These are phyloP conservation scores for Pseudogymnoascus sp. DNA, from an alignment of 2,329 filamentous ascomycete genomes.

Conservation along the genomic window DNA sequence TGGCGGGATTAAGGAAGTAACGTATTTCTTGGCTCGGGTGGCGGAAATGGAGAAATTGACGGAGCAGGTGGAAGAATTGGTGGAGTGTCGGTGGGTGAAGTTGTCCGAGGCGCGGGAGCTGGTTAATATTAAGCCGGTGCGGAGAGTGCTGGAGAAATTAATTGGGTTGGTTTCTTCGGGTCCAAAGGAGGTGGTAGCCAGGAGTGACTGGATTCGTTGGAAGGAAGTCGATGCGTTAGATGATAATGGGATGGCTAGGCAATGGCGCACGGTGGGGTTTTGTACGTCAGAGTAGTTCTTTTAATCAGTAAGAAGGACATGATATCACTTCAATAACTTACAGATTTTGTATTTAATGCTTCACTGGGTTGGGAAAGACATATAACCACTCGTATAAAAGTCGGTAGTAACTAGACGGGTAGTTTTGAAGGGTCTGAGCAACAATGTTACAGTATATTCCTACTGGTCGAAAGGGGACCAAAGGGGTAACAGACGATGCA, in stretches of 20 bases:
- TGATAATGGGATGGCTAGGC: background rate
- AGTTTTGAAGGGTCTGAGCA: background rate
- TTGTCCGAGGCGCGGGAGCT: background rate
- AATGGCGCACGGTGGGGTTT: background rate
- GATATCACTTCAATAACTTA: background rate
- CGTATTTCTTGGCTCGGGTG: background rate
- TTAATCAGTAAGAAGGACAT: background rate
- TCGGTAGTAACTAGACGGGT: background rate
- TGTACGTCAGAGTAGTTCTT: background rate
- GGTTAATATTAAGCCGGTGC: background rate
- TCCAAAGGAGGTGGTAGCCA: background rate
- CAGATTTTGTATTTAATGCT: background rate
- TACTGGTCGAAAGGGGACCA: background rate
- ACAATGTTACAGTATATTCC: background rate
- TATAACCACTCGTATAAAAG: too few relatives aligned
- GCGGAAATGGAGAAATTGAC: background rate
- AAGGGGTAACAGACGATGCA: background rate
- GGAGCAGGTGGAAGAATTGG: background rate
- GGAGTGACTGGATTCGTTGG: slow-evolving; percentile 1
- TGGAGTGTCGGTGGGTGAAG: slow-evolving; percentile 1
- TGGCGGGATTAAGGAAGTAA: background rate
- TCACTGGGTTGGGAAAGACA: background rate
- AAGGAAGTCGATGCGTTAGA: background rate
- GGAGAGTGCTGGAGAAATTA: background rate
- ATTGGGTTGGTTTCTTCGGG: background rate